Base-by-base conservation (phyloP, 1,284 basidiomycete species). In the Ustilago cynodontis region DNA sequence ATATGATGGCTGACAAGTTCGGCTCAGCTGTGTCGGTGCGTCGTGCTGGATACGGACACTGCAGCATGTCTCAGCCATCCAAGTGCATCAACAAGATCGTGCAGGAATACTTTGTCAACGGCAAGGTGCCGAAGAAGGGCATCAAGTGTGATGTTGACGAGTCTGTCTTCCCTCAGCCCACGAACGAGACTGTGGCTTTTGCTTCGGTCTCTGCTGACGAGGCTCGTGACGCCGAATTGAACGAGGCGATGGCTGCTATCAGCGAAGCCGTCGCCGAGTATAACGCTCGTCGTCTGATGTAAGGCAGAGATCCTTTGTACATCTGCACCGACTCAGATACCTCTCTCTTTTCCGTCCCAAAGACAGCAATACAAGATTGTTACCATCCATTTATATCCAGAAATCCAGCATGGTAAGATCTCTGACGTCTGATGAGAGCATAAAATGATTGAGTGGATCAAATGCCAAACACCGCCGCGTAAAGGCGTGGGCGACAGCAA, bases 81-180 rank as follows among this genome's bases (percentile, higher is more conserved):
- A 71, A 73, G 60, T 80, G 79, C 55, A 71, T 71, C 61, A 57
- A 71, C 65, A 66, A 73, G 60, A 69, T 76, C 26, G 51, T 80
- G 13, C 49, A 61, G 37, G 67, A 79, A 35, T 80, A 79, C 67
- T 79, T 77, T 69, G 63, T 80, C 43, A 47, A 72, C 35, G 79
- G 79, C 29, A 76, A 47, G 6, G 70, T 80, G 11, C 77, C 79
- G 2, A 37, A 69, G 6, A 73, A 70, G 64, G 70, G 70, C 13
- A 61, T 57, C 56, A 73, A 59, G 50, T 77, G 75, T 47, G 75
- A 60, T 24, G 67, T 71, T 14, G 73, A 76, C 26, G 61, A 37
- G 24, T 66, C 68, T 28, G 60, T 60, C 20, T 76, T 76, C 62
- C 66, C 71, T 6, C 59, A 59, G n/a, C 70, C 64, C 29, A 72